Evolutionary conservation across 108 stramenopile species (phyloP).

Genomic region (Cyclotella baltica): DNA sequence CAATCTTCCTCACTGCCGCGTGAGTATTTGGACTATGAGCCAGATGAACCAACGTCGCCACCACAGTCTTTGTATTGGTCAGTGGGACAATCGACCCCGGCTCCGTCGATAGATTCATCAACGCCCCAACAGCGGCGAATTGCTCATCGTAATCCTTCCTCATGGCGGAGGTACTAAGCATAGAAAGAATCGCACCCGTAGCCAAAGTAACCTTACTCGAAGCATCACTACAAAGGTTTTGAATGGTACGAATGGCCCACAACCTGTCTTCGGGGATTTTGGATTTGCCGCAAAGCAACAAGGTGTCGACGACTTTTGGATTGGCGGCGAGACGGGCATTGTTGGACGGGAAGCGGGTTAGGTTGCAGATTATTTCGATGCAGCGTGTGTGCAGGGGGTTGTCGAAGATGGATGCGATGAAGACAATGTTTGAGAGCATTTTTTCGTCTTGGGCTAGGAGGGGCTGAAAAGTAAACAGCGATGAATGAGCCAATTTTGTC

Average conservation of each 20-base stretch:
- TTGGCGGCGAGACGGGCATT: conserved; percentile 53
- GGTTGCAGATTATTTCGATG: conserved; percentile 84
- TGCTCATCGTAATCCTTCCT: conserved; percentile 70
- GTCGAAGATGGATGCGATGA: conserved; percentile 51
- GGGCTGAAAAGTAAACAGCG: conserved; percentile 25
- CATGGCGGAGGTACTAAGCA: conserved; percentile 73
- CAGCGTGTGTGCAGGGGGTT: conserved; percentile 82
- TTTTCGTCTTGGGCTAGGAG: conserved; percentile 47
- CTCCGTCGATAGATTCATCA: conserved; percentile 84
- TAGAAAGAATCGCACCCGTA: conserved; percentile 54
- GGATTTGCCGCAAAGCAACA: conserved; percentile 59
- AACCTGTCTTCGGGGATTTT: conserved; percentile 64
- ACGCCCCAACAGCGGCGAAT: conserved; percentile 70
- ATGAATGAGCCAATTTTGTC: neutral
- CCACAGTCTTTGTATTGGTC: conserved; percentile 83
- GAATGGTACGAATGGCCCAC: conserved; percentile 74
- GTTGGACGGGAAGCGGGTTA: conserved; percentile 82
- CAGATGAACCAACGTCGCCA: conserved; percentile 80
- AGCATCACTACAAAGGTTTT: conserved; percentile 80
- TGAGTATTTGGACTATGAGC: conserved; percentile 72
- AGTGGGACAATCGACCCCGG: conserved; percentile 81
- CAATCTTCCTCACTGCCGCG: conserved; percentile 63
- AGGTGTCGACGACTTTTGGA: conserved; percentile 58
- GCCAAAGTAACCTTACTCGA: conserved; percentile 67
- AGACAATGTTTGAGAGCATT: conserved; percentile 59